Evolutionary conservation across 2,329 filamentous ascomycete genomes (phyloP).

Genomic region (Aurifilum marmelostoma): DNA sequence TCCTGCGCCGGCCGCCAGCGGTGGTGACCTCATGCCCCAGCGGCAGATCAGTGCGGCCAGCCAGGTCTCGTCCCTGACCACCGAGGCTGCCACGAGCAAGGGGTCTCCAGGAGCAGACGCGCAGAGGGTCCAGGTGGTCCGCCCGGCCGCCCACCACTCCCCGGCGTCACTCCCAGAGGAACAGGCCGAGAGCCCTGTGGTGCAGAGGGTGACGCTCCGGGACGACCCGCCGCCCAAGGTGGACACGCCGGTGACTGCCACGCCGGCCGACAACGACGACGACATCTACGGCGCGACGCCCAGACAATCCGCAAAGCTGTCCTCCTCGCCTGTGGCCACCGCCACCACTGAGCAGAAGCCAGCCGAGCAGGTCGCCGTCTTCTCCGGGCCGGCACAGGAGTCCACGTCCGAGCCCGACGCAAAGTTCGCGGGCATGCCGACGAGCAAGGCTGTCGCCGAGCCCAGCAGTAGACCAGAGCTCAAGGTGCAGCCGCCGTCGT

Average conservation of each 20-base stretch:
- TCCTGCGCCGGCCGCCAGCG: not conserved
- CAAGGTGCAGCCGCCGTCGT: constrained; percentile 27
- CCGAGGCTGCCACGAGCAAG: constrained; percentile 22
- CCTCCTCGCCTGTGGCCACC: constrained; percentile 14
- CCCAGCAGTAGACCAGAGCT: constrained; percentile 1
- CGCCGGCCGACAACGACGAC: constrained; percentile 36
- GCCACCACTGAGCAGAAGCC: constrained; percentile 8
- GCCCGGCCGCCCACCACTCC: constrained; percentile 8
- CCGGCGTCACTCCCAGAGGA: not conserved
- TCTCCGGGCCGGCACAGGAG: constrained; percentile 15
- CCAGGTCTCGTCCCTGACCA: constrained; percentile 35
- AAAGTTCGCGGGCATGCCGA: constrained; percentile 27
- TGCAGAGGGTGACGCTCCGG: constrained; percentile 26
- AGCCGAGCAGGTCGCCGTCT: constrained; percentile 4
- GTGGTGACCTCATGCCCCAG: constrained; percentile 30
- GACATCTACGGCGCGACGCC: constrained; percentile 43
- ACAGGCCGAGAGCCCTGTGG: constrained; percentile 17
- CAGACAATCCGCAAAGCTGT: constrained; percentile 17
- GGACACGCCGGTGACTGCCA: constrained; percentile 22
- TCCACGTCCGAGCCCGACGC: constrained; percentile 20
- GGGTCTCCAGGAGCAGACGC: constrained; percentile 14
- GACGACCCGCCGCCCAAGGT: constrained; percentile 29
- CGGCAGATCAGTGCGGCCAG: constrained; percentile 36
- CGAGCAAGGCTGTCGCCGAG: constrained; percentile 22
- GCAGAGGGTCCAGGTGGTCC: constrained; percentile 18